Conservation (phyloP, 208 protist species). For the Trypanosoma rangeli region DNA sequence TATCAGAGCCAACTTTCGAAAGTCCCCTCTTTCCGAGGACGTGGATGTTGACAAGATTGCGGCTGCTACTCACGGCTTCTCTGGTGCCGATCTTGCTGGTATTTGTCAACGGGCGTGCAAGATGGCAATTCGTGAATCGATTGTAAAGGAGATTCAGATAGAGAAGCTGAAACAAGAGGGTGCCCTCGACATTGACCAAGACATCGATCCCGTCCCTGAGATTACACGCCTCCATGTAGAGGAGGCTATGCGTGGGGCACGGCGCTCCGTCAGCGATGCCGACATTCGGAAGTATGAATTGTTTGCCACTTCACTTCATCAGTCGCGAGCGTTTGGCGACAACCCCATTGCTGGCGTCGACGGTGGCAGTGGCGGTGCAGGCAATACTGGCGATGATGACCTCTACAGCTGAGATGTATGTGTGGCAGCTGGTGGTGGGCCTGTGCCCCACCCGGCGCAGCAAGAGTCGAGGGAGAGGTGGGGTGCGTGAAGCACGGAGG, state of each 20-base stretch:
- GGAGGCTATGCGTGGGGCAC: constrained; percentile 87
- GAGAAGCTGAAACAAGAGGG: constrained; percentile 67
- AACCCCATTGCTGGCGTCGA: constrained; percentile 18
- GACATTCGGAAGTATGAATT: constrained; percentile 94
- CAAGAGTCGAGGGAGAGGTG: not conserved
- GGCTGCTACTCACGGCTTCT: constrained; percentile 97
- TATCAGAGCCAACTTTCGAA: constrained; percentile 97
- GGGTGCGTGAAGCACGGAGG: not conserved
- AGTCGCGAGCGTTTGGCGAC: constrained; percentile 66
- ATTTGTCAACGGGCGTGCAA: constrained; percentile 93
- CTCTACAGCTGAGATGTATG: constrained; percentile 27
- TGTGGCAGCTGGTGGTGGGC: not conserved
- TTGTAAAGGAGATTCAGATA: constrained; percentile 86
- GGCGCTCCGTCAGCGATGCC: constrained; percentile 91
- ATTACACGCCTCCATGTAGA: constrained; percentile 93
- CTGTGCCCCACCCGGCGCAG: too few species aligned
- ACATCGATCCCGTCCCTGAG: constrained; percentile 86
- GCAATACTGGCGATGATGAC: constrained; percentile 28
- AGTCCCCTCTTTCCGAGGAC: constrained; percentile 96
- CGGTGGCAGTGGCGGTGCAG: constrained; percentile 13
- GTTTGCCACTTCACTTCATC: constrained; percentile 88
- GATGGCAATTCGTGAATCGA: constrained; percentile 92
- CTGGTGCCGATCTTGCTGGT: constrained; percentile 98
- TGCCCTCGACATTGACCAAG: constrained; percentile 59
- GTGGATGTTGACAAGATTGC: constrained; percentile 97